Percentiles rank a stretch among this genome's conserved stretches.
Evolutionary conservation across 1,139 yeast species (phyloP).

Genomic region (Scheffersomyces quercinus): DNA sequence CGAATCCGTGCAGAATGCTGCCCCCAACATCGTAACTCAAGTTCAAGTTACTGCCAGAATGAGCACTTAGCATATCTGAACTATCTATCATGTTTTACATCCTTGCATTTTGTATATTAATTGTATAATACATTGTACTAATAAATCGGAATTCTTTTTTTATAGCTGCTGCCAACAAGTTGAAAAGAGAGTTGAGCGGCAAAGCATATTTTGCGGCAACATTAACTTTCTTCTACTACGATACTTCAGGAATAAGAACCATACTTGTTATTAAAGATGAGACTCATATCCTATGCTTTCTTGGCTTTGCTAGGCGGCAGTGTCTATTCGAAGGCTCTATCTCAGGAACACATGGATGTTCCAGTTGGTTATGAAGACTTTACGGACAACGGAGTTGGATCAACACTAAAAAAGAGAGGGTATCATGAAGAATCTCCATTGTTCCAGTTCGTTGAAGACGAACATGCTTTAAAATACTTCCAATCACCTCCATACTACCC

Average conservation of each 20-base stretch:
- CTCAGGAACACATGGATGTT: too few relatives aligned
- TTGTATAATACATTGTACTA: neutral
- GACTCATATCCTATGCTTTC: too few relatives aligned
- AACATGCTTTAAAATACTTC: conserved; percentile 26
- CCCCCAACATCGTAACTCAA: conserved; percentile 46
- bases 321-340: too few relatives aligned
- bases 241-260: too few relatives aligned
- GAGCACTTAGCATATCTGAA: conserved; percentile 26
- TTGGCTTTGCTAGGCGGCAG: too few relatives aligned
- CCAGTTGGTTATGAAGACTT: too few relatives aligned
- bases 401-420: conserved; percentile 27
- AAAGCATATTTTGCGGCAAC: too few relatives aligned
- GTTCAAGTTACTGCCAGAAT: conserved; percentile 48
- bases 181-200: too few relatives aligned
- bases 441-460: conserved; percentile 26
- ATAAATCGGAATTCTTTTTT: neutral
- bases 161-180: too few relatives aligned
- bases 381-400: too few relatives aligned
- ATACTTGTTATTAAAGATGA: too few relatives aligned
- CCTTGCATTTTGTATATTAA: neutral
- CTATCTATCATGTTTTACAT: neutral
- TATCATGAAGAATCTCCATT: conserved; percentile 37
- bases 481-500: conserved; percentile 36
- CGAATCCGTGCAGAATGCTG: conserved; percentile 27
- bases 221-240: too few relatives aligned